Base-by-base conservation (phyloP, 768 basidiomycete genomes). In the Pulveroboletus sp. region DNA sequence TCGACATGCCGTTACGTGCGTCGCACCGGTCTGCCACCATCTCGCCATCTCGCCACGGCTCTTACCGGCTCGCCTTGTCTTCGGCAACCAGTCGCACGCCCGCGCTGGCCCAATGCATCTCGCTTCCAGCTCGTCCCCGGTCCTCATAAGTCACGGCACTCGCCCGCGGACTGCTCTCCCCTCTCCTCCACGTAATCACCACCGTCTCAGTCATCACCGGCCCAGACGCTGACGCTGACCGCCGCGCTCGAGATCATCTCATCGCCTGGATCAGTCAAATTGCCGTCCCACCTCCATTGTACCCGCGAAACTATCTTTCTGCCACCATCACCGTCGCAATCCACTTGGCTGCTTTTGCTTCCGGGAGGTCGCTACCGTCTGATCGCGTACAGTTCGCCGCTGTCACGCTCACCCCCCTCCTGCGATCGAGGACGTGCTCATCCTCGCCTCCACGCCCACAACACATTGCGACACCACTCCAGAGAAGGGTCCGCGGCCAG, bases 371-470 rank as follows among this genome's bases (percentile, higher is more conserved):
- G 49, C 33, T 44, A 39, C 47, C 30, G 6, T 39, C 32, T 56
- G 56, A 57, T 57, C 56, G 56, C 49, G 41, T 41, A 28, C 41
- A 44, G 36, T 39, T 39, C 36, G 30, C 49, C 53, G 49, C 43
- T 46, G 46, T 47, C 51, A 47, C 3, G 31, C 15, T 27, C 18
- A 0, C 5, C n/a, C 14, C 35, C 12, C 17, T 18, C 28, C 36
- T 28, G 35, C 39, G 40, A 26, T 47, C 41, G 31, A 36, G 27
- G 21, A 21, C 21, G 21, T 21, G 21, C 49, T 27, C 17, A 3
- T 17, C 9, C 18, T 14, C 28, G 14, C 8, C 36, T 21, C 21
- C 2, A 21, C 21, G 21, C 21, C 21, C 21, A 21, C 21, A 21
- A 21, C 21, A 21, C 21, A 21, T 21, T 3, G 21, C 21, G 3